Base-by-base conservation (phyloP, 2,329 filamentous ascomycete species). In the Colletotrichum scovillei region DNA sequence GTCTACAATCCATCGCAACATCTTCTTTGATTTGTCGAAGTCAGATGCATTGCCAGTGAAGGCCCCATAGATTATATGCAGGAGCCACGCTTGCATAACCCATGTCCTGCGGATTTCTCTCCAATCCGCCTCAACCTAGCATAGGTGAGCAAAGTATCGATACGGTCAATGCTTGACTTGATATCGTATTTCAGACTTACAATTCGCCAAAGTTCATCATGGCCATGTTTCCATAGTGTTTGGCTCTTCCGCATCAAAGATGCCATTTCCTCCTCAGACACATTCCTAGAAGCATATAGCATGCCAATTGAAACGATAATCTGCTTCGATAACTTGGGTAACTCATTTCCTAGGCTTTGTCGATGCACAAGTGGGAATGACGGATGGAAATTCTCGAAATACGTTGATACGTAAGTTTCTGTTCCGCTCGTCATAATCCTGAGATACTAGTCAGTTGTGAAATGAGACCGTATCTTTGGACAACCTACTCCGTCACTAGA, bases 11-110 rank as follows among this genome's bases (percentile, higher is more conserved):
- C 73, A 75, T 2, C 79, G 76, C 16, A 80, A 73, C 78, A 80
- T 78, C 11, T 77, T 73, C 68, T 77, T 77, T 9, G 79, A 76
- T 28, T 77, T 78, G 9, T 76, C 64, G 28, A 79, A 79, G 14
- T 76, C 73, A 11, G 65, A 60, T 22, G 77, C 72, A 35, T 78
- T 77, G 19, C 77, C 78, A 60, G 78, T 78, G 62, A 77, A 81
- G 5, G 76, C 77, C 1, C 79, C 80, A 35, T 81, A 80, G 8
- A 80, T 76, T 19, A 80, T 79, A 69, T 78, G 77, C 30, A 81
- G 73, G 32, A 80, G 70, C 78, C 78, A 80, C 5, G 77, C 72
- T 67, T 81, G 80, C 59, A 80, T 77, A n/a, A 76, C 72, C 78
- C 77, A 79, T 12, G 75, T 74, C 6, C 75, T 74, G 46, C 75